A percentile compares a stretch with the other conserved stretches of the same genome.
These are phyloP conservation scores for Lipomyces spencermartinsiae DNA, from an alignment of 805 yeast species.

Conservation along the genomic window DNA sequence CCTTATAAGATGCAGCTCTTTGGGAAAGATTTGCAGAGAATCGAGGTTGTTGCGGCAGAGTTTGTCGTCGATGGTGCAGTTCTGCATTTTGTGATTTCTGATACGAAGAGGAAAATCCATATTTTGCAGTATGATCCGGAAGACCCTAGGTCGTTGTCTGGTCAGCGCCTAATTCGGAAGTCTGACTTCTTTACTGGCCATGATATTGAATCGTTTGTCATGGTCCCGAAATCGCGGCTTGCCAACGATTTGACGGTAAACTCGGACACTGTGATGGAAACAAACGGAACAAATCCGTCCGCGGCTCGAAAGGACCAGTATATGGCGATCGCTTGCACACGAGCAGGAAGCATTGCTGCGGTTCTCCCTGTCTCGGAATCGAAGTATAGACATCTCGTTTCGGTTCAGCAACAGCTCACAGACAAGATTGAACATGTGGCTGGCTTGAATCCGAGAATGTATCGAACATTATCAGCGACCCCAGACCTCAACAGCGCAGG, in stretches of 20 bases:
- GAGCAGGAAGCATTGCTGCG: constrained; percentile 79
- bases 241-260: background rate
- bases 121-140: constrained; percentile 89
- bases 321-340: constrained; percentile 69
- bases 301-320: constrained; percentile 44
- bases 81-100: constrained; percentile 70
- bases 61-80: constrained; percentile 76
- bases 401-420: constrained; percentile 83
- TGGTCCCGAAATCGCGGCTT: constrained; percentile 43
- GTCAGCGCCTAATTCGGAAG: constrained; percentile 72
- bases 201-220: constrained; percentile 43
- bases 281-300: constrained; percentile 9
- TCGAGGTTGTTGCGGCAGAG: constrained; percentile 75
- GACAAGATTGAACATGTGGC: constrained; percentile 76
- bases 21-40: constrained; percentile 71
- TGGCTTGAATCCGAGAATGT: constrained; percentile 74
- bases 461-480: constrained; percentile 25
- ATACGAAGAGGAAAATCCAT: constrained; percentile 69
- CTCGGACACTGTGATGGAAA: background rate
- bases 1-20: constrained; percentile 84
- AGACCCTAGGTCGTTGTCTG: constrained; percentile 80
- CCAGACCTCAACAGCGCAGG: constrained; percentile 22
- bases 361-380: constrained; percentile 78
- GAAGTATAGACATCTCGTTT: constrained; percentile 78
- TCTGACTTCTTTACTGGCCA: constrained; percentile 75